Conservation (phyloP, 2,329 filamentous ascomycete species). For the Aspergillus candidus region DNA sequence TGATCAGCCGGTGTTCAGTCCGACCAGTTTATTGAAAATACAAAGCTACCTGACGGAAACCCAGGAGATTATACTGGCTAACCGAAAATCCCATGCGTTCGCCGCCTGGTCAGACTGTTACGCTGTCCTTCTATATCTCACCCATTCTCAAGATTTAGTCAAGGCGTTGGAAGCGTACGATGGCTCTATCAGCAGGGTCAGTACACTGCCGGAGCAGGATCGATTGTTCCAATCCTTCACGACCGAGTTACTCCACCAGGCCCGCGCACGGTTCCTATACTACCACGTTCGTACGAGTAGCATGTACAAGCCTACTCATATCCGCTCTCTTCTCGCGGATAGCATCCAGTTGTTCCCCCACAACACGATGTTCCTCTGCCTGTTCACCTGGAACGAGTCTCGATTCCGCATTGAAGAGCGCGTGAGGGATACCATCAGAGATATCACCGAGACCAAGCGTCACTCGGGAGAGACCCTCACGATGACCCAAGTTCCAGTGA, state of each 20-base stretch:
- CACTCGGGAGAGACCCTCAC: slow-evolving; percentile 7
- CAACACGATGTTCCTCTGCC: slow-evolving; percentile 68
- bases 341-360: slow-evolving; percentile 62
- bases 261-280: slow-evolving; percentile 59
- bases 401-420: slow-evolving; percentile 70
- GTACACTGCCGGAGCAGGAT: slow-evolving; percentile 37
- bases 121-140: slow-evolving; percentile 63
- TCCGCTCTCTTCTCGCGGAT: slow-evolving; percentile 56
- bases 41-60: slow-evolving; percentile 45
- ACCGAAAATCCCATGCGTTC: slow-evolving; percentile 45
- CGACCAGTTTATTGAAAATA: slow-evolving; percentile 33
- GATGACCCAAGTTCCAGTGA: slow-evolving; percentile 30
- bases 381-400: slow-evolving; percentile 69
- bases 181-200: slow-evolving; percentile 40
- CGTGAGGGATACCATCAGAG: slow-evolving; percentile 59
- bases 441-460: slow-evolving; percentile 21
- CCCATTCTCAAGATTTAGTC: slow-evolving; percentile 30
- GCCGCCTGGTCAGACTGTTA: slow-evolving; percentile 55
- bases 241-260: slow-evolving; percentile 62
- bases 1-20: slow-evolving; percentile 17
- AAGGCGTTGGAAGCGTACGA: slow-evolving; percentile 35
- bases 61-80: slow-evolving; percentile 53
- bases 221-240: slow-evolving; percentile 26
- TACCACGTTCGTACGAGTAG: slow-evolving; percentile 57
- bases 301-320: slow-evolving; percentile 60